These are phyloP conservation scores for Mortierella sp. DNA, from an alignment of 371 early-diverging fungal genomes.

Conservation along the genomic window DNA sequence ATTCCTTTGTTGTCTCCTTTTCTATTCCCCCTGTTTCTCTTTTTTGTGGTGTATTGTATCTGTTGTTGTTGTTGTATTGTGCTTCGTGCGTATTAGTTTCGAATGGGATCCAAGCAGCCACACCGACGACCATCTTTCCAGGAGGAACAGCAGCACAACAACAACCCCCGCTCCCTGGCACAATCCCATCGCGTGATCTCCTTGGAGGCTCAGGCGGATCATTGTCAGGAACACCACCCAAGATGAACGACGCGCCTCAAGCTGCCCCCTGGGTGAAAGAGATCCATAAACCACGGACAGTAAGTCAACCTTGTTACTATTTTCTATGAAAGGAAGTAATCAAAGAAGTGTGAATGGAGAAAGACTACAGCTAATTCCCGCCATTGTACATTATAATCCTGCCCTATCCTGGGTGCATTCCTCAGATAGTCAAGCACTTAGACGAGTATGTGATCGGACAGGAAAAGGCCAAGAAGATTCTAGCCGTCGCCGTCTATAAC, in stretches of 20 bases:
- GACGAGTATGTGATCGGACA: slow-evolving; percentile 93
- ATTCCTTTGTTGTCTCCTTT: not conserved
- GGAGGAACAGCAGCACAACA: slow-evolving; percentile 16
- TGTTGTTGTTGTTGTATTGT: not conserved
- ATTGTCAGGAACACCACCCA: slow-evolving; percentile 3
- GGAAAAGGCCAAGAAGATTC: slow-evolving; percentile 83
- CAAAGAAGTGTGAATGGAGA: not conserved
- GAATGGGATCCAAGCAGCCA: slow-evolving; percentile 9
- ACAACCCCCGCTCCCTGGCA: slow-evolving; percentile 20
- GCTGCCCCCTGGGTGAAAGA: slow-evolving; percentile 41
- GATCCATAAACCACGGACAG: slow-evolving; percentile 47
- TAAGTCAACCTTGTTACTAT: slow-evolving; percentile 14
- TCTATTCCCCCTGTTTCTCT: not conserved
- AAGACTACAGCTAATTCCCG: not conserved
- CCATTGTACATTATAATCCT: not conserved
- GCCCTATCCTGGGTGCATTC: not conserved
- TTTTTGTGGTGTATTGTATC: not conserved
- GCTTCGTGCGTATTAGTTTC: not conserved
- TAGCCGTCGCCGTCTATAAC: slow-evolving; percentile 90
- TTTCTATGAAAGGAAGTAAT: too few species aligned
- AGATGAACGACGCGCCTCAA: slow-evolving; percentile 1
- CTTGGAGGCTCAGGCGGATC: slow-evolving; percentile 27
- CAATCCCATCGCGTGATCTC: slow-evolving; percentile 25
- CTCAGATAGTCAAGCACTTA: slow-evolving; percentile 84
- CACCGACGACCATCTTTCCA: slow-evolving; percentile 20